Conservation (phyloP, 2,329 filamentous ascomycete species). For the Truncatella angustata region DNA sequence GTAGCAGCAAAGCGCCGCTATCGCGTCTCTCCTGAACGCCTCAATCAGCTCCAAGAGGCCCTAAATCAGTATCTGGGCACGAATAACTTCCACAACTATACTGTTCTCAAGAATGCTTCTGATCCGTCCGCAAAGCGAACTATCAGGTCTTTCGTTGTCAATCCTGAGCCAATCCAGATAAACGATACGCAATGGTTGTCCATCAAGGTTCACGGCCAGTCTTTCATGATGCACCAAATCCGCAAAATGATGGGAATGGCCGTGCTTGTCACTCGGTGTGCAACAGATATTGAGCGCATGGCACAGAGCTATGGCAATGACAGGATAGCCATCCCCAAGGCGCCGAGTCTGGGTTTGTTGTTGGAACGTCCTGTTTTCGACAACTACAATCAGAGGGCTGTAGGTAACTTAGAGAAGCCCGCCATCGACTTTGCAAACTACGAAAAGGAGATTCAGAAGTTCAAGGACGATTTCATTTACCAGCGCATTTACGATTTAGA, state of each 20-base stretch:
- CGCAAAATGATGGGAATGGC: slow-evolving; percentile 98
- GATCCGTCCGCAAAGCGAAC: slow-evolving; percentile 85
- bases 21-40: slow-evolving; percentile 70
- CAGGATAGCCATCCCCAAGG: slow-evolving; percentile 88
- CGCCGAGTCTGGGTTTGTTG: slow-evolving; percentile 81
- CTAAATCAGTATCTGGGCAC: slow-evolving; percentile 79
- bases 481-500: slow-evolving; percentile 87
- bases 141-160: slow-evolving; percentile 88
- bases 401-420: slow-evolving; percentile 60
- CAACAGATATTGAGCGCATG: slow-evolving; percentile 70
- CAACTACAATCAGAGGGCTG: slow-evolving; percentile 76
- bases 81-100: slow-evolving; percentile 96
- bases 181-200: slow-evolving; percentile 93
- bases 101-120: slow-evolving; percentile 76
- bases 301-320: slow-evolving; percentile 68
- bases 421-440: slow-evolving; percentile 77
- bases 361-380: slow-evolving; percentile 92
- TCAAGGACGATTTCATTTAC: slow-evolving; percentile 93
- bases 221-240: slow-evolving; percentile 99
- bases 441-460: slow-evolving; percentile 76
- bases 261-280: slow-evolving; percentile 79
- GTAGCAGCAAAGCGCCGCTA: slow-evolving; percentile 80
- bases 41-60: slow-evolving; percentile 72
- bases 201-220: slow-evolving; percentile 93
- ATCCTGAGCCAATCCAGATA: slow-evolving; percentile 75